These are phyloP conservation scores for Metarhizium album DNA, from an alignment of 2,329 filamentous ascomycete species.

Conservation along the genomic window DNA sequence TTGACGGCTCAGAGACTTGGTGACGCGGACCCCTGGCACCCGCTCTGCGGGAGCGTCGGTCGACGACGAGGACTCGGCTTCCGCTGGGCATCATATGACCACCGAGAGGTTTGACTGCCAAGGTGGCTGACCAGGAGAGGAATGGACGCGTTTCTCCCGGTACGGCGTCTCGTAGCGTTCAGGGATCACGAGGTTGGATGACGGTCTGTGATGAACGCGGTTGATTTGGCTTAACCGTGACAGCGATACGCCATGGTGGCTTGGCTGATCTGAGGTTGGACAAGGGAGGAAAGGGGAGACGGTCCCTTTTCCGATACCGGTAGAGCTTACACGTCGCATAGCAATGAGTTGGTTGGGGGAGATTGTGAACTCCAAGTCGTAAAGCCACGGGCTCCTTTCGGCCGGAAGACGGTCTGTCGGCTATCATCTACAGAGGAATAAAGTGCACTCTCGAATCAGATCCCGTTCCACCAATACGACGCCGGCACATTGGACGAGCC, in stretches of 20 bases:
- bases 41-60: background rate
- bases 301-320: background rate
- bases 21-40: background rate
- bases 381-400: background rate
- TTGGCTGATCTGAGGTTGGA: background rate
- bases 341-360: background rate
- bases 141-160: background rate
- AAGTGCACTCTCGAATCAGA: background rate
- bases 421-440: background rate
- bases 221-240: too few species aligned
- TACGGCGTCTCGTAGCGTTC: background rate
- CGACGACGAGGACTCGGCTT: background rate
- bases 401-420: too few species aligned
- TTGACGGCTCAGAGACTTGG: background rate
- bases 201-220: background rate
- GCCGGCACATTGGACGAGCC: constrained; percentile 45
- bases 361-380: background rate
- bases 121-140: background rate
- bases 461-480: constrained; percentile 49
- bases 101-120: background rate
- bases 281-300: too few species aligned
- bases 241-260: background rate
- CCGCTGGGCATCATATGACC: background rate
- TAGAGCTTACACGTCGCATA: background rate
- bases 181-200: background rate